A percentile compares a stretch with the other conserved stretches of the same genome.
These are phyloP conservation scores for Physaria fendleri DNA, from an alignment of 345 rosid species.

Conservation along the genomic window DNA sequence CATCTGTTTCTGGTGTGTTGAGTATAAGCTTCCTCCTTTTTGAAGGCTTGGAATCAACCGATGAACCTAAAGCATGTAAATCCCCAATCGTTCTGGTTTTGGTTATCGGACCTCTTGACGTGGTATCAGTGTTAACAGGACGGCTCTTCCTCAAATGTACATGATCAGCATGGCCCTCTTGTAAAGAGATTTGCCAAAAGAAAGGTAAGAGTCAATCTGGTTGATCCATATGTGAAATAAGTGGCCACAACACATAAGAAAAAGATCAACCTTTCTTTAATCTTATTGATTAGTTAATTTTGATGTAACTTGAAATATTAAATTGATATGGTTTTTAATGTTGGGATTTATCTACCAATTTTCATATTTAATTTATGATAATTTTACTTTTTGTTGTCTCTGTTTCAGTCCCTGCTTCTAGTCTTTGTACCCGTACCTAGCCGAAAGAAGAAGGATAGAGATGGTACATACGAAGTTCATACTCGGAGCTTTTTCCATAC, in stretches of 20 bases:
- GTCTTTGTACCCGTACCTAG: too few species aligned
- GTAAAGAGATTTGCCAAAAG: constrained; percentile 4
- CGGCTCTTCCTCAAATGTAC: constrained; percentile 16
- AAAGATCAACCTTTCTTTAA: constrained; percentile 25
- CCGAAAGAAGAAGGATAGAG: constrained; percentile 5
- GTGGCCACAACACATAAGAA: not conserved
- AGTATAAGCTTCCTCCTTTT: constrained; percentile 38
- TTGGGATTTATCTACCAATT: too few species aligned
- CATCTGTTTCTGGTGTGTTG: constrained; percentile 14
- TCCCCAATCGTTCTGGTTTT: constrained; percentile 12
- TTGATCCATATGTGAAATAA: not conserved
- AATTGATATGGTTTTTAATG: too few species aligned
- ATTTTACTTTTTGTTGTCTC: too few species aligned
- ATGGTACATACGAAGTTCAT: constrained; percentile 27
- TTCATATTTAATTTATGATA: too few species aligned
- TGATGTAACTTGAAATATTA: too few species aligned
- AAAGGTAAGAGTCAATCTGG: constrained; percentile 9
- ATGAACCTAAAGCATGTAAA: constrained; percentile 9
- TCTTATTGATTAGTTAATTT: too few species aligned
- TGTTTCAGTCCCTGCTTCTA: too few species aligned
- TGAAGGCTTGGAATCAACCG: constrained; percentile 11
- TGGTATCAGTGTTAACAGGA: constrained; percentile 6
- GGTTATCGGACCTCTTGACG: constrained; percentile 9
- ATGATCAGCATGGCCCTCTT: constrained; percentile 8
- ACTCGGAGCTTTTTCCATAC: constrained; percentile 21